A percentile compares a stretch with the other conserved stretches of the same genome.
Evolutionary conservation across 225 moss, liverwort and hornwort genomes (phyloP).

Genomic region (Asterella californica): DNA sequence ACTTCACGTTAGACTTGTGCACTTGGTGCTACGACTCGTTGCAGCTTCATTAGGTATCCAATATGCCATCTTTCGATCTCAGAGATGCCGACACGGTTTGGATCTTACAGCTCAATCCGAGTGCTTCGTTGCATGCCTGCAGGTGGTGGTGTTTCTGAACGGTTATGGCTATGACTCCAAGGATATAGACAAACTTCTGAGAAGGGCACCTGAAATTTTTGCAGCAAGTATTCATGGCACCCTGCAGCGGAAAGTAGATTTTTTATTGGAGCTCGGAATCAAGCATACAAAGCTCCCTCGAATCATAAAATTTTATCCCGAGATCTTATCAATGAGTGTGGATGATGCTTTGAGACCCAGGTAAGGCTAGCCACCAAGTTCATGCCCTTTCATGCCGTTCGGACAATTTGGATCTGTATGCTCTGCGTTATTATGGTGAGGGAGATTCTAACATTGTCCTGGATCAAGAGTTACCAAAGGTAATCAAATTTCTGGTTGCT

Average conservation of each 20-base stretch:
- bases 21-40: neutral
- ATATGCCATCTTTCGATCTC: neutral
- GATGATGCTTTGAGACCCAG: constrained; percentile 72
- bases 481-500: neutral
- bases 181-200: constrained; percentile 68
- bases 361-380: constrained; percentile 27
- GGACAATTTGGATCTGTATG: neutral
- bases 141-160: constrained; percentile 75
- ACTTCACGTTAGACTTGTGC: neutral
- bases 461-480: neutral
- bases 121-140: constrained; percentile 12
- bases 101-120: neutral
- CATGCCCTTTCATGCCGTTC: neutral
- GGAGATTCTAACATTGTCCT: neutral
- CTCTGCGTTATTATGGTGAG: neutral
- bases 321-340: constrained; percentile 83
- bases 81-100: neutral
- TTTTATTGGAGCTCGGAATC: constrained; percentile 77
- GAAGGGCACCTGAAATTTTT: constrained; percentile 76
- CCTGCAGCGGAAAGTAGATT: constrained; percentile 66
- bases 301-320: constrained; percentile 77
- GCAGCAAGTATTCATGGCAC: constrained; percentile 58
- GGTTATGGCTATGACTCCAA: constrained; percentile 61
- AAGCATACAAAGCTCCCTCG: constrained; percentile 50
- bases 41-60: neutral